These are phyloP conservation scores for Vaccinium macrocarpon DNA, from an alignment of 148 eudicot genomes.

Conservation along the genomic window DNA sequence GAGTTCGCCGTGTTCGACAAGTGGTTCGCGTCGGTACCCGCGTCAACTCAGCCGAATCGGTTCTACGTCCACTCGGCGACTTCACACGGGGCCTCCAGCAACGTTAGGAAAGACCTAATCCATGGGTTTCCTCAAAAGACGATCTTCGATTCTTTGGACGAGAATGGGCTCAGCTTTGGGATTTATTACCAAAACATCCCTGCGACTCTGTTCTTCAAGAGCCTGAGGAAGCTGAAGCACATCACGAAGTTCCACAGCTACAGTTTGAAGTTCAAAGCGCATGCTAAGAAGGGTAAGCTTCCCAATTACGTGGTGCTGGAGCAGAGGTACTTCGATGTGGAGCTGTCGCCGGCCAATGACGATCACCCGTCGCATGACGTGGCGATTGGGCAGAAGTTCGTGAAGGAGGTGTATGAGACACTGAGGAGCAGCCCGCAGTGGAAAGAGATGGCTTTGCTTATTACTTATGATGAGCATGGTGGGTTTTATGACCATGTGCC, in stretches of 20 bases:
- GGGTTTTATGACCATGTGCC: slow-evolving; percentile 93
- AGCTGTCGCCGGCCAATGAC: slow-evolving; percentile 72
- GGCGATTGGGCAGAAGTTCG: slow-evolving; percentile 79
- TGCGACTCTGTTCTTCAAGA: slow-evolving; percentile 78
- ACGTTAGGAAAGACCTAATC: slow-evolving; percentile 74
- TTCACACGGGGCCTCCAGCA: slow-evolving; percentile 91
- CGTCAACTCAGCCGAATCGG: slow-evolving; percentile 98
- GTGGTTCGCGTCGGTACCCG: slow-evolving; percentile 99
- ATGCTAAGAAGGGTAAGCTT: slow-evolving; percentile 61
- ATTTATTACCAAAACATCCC: slow-evolving; percentile 96
- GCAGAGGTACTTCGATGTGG: slow-evolving; percentile 74
- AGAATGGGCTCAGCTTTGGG: slow-evolving; percentile 71
- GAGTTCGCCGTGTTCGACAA: slow-evolving; percentile 81
- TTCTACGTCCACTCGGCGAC: slow-evolving; percentile 94
- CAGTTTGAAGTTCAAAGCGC: slow-evolving; percentile 55
- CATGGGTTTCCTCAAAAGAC: slow-evolving; percentile 89
- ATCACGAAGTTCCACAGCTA: slow-evolving; percentile 57
- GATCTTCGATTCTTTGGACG: slow-evolving; percentile 88
- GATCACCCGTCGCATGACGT: slow-evolving; percentile 96
- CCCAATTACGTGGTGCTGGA: slow-evolving; percentile 84
- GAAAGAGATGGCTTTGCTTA: slow-evolving; percentile 84
- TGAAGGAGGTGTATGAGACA: slow-evolving; percentile 89
- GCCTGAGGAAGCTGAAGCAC: slow-evolving; percentile 65
- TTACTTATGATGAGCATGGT: slow-evolving; percentile 94
- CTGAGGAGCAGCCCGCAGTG: slow-evolving; percentile 85